These are phyloP conservation scores for Sphagnum fallax DNA, from an alignment of 228 moss, liverwort and hornwort genomes.

Conservation along the genomic window DNA sequence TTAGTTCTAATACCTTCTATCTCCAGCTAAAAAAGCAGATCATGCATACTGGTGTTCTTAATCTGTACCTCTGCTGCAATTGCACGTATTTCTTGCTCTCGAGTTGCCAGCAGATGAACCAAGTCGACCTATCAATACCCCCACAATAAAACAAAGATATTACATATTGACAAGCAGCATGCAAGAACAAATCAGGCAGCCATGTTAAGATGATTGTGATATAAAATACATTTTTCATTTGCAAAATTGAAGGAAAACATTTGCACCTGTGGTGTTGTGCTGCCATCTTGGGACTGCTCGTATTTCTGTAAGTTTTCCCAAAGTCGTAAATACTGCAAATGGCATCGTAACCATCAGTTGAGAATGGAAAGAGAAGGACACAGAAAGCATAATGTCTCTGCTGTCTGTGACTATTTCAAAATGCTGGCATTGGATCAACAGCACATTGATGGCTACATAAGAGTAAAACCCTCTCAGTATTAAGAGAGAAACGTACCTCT, in stretches of 20 bases:
- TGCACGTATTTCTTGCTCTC: slow-evolving; percentile 91
- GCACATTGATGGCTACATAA: too few relatives aligned
- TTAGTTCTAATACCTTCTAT: not conserved
- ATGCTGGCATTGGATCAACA: too few relatives aligned
- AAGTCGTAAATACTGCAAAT: slow-evolving; percentile 62
- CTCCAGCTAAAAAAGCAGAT: not conserved
- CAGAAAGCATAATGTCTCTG: too few relatives aligned
- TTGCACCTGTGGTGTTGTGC: slow-evolving; percentile 63
- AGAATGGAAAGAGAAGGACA: too few relatives aligned
- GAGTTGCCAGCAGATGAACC: slow-evolving; percentile 67
- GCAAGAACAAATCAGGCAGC: too few relatives aligned
- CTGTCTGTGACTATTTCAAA: too few relatives aligned
- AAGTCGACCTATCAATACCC: slow-evolving; percentile 56
- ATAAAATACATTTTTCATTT: too few relatives aligned
- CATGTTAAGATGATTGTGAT: too few relatives aligned
- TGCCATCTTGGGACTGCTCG: slow-evolving; percentile 64
- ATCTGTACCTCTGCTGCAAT: slow-evolving; percentile 69
- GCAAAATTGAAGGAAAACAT: not conserved
- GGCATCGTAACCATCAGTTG: too few relatives aligned
- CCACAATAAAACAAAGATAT: too few relatives aligned
- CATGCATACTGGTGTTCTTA: not conserved
- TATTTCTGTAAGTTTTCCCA: slow-evolving; percentile 63
- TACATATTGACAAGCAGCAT: too few relatives aligned
- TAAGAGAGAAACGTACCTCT: slow-evolving; percentile 31
- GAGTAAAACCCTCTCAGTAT: too few relatives aligned